Evolutionary conservation across 2,329 filamentous ascomycete species (phyloP).

Genomic region (Hymenoscyphus occultus): DNA sequence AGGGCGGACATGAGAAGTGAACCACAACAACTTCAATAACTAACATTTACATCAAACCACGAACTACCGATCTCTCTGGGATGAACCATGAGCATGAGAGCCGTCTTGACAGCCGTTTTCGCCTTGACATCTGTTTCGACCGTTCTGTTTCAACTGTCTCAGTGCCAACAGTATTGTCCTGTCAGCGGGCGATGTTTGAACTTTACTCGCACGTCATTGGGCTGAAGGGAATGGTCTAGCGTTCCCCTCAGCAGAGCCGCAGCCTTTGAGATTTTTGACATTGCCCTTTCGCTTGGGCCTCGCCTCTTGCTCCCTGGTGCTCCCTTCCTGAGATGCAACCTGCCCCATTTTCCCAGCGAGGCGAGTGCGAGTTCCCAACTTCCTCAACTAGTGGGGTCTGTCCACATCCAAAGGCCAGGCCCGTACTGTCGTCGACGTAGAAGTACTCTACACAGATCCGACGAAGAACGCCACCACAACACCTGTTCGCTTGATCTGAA

Average conservation of each 20-base stretch:
- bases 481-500: not conserved
- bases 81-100: constrained; percentile 4
- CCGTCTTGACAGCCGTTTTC: constrained; percentile 1
- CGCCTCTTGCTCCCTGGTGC: not conserved
- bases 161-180: not conserved
- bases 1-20: not conserved
- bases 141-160: not conserved
- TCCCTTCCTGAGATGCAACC: not conserved
- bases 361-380: not conserved
- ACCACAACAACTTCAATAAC: not conserved
- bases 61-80: not conserved
- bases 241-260: not conserved
- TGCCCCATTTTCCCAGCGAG: not conserved
- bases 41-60: not conserved
- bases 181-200: not conserved
- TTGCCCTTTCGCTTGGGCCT: not conserved
- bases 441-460: not conserved
- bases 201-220: not conserved
- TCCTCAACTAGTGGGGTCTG: not conserved
- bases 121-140: not conserved
- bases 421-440: not conserved
- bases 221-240: not conserved
- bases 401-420: not conserved
- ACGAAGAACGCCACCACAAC: not conserved
- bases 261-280: not conserved